Base-by-base conservation (phyloP, 345 rosid species). In the Turritis glabra region DNA sequence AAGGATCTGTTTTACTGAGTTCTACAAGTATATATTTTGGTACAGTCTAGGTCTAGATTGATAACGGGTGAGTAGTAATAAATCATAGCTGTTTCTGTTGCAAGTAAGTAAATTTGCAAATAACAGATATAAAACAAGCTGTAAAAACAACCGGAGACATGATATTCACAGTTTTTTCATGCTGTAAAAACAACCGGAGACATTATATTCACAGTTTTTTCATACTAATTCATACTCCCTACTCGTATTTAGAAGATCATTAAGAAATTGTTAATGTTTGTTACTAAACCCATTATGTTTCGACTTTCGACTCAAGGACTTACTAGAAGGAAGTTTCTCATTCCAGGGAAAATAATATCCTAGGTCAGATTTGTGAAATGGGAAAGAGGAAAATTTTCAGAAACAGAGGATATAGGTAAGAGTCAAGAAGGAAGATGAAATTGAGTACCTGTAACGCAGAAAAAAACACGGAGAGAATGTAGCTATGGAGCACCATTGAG, bases 401-500 rank as follows among this genome's bases (percentile, higher is more conserved):
- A 50, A 9, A 32, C 62, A 56, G 25, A 56, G 40, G 18, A 57
- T 57, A 32, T 10, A 5, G 2, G 19, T 10, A 33, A 12, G 29
- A 58, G 17, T 19, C 6, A 23, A 21, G 46, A 58, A 59, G 18
- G 29, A 21, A 2, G 6, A 33, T 59, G 64, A 21, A 59, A 21
- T 15, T 21, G 5, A 58, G 63, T 54, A 90, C 97, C 94, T 92
- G 97, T 54, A 92, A 58, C 3, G 85, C 83, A 52, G 96, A 90
- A 80, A 88, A 90, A 73, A 92, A 78, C 40, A 92, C 92, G 6
- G 96, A 92, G 48, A 92, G 89, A 69, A 92, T 19, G 79, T 92
- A 92, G 69, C 92, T 92, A 71, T 92, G 97, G 78, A 87, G 92
- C 63, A 87, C 84, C 92, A 90, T 90, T 12, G 97, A 88, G 53